Percentiles rank a stretch among this genome's conserved stretches.
Evolutionary conservation across 2,329 filamentous ascomycete species (phyloP).

Genomic region (Periconia sp.): DNA sequence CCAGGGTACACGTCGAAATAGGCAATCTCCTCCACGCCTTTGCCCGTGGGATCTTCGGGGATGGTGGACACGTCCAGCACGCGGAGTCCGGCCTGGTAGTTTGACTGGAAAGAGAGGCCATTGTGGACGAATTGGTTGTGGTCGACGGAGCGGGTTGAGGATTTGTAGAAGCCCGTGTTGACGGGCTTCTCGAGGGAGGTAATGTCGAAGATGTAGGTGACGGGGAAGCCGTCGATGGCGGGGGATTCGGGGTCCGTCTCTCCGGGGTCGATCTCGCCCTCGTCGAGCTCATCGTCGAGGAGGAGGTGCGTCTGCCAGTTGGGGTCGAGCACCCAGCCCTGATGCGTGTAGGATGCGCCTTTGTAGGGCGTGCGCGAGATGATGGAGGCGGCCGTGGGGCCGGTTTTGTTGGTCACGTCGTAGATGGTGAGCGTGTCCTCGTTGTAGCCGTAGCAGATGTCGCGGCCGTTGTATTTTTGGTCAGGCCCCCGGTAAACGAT

Average conservation of each 20-base stretch:
- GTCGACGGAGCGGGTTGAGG: slow-evolving; percentile 41
- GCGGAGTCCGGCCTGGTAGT: slow-evolving; percentile 49
- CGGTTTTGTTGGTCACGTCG: slow-evolving; percentile 56
- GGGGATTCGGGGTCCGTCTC: slow-evolving; percentile 25
- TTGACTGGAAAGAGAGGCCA: slow-evolving; percentile 46
- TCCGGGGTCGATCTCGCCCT: slow-evolving; percentile 34
- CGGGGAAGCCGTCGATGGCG: slow-evolving; percentile 37
- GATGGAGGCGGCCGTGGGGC: slow-evolving; percentile 58
- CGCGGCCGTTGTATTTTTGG: slow-evolving; percentile 50
- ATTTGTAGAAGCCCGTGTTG: slow-evolving; percentile 48
- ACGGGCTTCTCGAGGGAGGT: slow-evolving; percentile 37
- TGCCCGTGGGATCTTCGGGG: slow-evolving; percentile 39
- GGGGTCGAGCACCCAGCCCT: slow-evolving; percentile 56
- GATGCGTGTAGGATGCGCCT: slow-evolving; percentile 60
- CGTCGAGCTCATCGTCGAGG: slow-evolving; percentile 43
- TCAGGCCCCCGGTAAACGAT: slow-evolving; percentile 58
- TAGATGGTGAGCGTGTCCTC: slow-evolving; percentile 56
- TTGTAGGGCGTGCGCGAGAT: slow-evolving; percentile 58
- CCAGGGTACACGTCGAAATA: slow-evolving; percentile 48
- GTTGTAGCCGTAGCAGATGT: slow-evolving; percentile 62
- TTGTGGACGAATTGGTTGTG: slow-evolving; percentile 51
- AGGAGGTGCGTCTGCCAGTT: slow-evolving; percentile 40
- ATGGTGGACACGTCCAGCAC: slow-evolving; percentile 47
- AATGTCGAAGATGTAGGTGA: slow-evolving; percentile 43
- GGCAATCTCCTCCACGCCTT: slow-evolving; percentile 44